Evolutionary conservation across 176 grass and related monocot species (phyloP).

Genomic region (Aegilops longissima): DNA sequence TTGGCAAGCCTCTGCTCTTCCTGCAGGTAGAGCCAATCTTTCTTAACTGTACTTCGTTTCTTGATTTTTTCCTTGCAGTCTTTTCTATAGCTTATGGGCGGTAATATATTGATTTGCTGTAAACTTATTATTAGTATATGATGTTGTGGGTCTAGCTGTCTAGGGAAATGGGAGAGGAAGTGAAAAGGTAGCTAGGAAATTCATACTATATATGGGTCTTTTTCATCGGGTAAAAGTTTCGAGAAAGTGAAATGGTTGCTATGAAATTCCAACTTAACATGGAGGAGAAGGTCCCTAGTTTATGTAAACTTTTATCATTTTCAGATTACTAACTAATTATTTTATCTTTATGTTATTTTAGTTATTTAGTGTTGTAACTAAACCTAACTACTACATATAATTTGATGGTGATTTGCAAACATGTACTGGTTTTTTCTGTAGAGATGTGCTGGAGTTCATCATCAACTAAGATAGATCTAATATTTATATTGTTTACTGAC

Average conservation of each 20-base stretch:
- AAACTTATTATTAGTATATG: too few relatives aligned
- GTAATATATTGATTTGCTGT: background rate
- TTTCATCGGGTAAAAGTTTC: too few relatives aligned
- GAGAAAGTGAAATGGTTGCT: too few relatives aligned
- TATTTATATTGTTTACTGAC: background rate
- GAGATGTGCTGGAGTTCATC: background rate
- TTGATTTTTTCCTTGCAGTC: background rate
- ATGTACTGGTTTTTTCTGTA: background rate
- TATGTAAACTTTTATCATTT: background rate
- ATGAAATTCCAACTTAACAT: background rate
- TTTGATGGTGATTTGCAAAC: background rate
- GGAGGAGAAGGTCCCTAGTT: background rate
- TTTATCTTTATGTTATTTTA: background rate
- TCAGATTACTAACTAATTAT: background rate
- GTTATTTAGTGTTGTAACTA: background rate
- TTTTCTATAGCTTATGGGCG: background rate
- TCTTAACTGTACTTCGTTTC: background rate
- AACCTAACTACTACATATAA: background rate
- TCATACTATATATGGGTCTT: background rate
- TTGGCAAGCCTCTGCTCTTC: background rate
- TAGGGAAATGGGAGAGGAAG: too few relatives aligned
- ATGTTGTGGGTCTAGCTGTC: too few relatives aligned
- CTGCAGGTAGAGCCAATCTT: background rate
- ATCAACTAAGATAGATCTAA: background rate
- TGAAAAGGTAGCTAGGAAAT: background rate